Evolutionary conservation across 2,329 filamentous ascomycete genomes (phyloP), one percentile per base, ranked within the genome.

Genomic region (Beauveria bassiana): DNA sequence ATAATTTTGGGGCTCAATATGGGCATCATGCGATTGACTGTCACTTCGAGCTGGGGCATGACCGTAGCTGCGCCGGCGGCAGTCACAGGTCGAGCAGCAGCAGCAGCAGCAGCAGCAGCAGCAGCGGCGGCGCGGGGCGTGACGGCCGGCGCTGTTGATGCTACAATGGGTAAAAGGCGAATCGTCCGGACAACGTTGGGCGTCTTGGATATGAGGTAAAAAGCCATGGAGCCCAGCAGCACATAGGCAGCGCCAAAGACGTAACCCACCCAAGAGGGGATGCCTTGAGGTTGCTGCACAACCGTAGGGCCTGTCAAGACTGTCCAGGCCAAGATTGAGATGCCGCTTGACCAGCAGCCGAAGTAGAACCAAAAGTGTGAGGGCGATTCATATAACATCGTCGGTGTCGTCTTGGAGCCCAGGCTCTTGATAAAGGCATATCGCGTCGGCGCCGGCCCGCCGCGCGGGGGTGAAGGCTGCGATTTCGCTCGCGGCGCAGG

Each of bases 331-430:
- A 76, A 63, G 34, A 76, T 71, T 8, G 68, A 81, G 24, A 78
- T 63, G 2, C 81, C 81, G 28, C 83, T 80, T 16, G 75, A 71
- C 72, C 86, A 86, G 69, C 83, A 84, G 51, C 83, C 81, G 66
- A 83, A 69, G 64, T 87, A 79, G 71, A 86, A 88, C 73, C 80
- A 79, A 61, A 81, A 81, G 68, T 89, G 86, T 1, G 85, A 85
- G 16, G 85, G 84, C 1, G 82, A 81, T 67, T 86, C 78, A 75
- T 89, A 91, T 49, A 91, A 77, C 3, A 82, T 72, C 8, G 87
- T 85, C 5, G 82, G 78, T 1, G 78, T 74, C n/a, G 78, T 69
- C 64, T 83, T 82, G 62, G 77, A 75, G 16, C 83, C 81, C 43
- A 90, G 78, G 63, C 78, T 80, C 64, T 80, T 79, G 67, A 79